Percentiles rank a stretch among this genome's conserved stretches.
Conservation (phyloP, 164 flowering plant species). For the Hamamelis virginiana region DNA sequence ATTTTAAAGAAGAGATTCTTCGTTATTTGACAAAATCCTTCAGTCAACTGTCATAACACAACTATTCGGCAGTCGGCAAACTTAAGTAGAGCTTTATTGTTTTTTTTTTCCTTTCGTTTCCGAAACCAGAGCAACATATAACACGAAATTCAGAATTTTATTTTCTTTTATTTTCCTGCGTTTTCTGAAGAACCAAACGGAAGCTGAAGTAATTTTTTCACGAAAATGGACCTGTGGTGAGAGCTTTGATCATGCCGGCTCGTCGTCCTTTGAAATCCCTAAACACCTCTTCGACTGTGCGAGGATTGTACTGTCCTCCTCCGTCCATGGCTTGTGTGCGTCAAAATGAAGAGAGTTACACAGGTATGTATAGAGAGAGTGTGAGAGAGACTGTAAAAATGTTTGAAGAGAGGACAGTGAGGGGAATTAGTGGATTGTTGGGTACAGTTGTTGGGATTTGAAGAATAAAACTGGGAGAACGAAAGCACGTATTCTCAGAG, state of each 20-base stretch:
- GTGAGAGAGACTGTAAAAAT: not conserved
- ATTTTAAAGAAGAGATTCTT: too few relatives aligned
- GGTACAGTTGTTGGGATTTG: too few relatives aligned
- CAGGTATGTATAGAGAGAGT: too few relatives aligned
- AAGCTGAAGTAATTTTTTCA: not conserved
- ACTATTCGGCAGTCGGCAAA: too few relatives aligned
- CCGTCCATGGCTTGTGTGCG: conserved; percentile 17
- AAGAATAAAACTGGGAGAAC: too few relatives aligned
- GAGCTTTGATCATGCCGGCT: conserved; percentile 6
- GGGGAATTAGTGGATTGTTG: not conserved
- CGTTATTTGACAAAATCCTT: too few relatives aligned
- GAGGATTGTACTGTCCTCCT: conserved; percentile 37
- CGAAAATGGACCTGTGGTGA: conserved; percentile 4
- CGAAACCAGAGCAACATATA: too few relatives aligned
- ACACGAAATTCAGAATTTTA: too few relatives aligned
- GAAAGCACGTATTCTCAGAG: too few relatives aligned
- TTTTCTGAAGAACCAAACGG: conserved; percentile 5
- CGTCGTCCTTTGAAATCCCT: conserved; percentile 9
- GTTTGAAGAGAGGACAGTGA: conserved; percentile 2
- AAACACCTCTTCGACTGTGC: conserved; percentile 26
- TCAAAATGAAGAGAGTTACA: not conserved
- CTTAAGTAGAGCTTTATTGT: too few relatives aligned
- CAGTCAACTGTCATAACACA: too few relatives aligned
- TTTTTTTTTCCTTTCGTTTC: too few relatives aligned
- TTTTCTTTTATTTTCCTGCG: not conserved